Conservation (phyloP, 495 filamentous ascomycete species). For the Hypoxylon rickii region DNA sequence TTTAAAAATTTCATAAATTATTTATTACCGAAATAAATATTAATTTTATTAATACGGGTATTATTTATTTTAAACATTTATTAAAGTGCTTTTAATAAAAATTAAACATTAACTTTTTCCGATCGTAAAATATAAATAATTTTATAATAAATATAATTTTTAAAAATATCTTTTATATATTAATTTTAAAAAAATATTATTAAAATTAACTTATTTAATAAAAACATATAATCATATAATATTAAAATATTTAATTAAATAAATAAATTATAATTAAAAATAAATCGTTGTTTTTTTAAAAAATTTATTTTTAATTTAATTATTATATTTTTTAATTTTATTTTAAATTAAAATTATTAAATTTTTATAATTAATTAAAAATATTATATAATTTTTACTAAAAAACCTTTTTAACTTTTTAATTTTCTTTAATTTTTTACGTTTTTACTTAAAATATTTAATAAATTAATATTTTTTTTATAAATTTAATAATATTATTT, state of each 20-base stretch:
- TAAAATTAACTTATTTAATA: not conserved
- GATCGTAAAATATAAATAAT: not conserved
- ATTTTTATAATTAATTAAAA: constrained; percentile 8
- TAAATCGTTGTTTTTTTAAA: not conserved
- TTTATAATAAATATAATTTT: not conserved
- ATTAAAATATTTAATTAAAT: constrained; percentile 2
- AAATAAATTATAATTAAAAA: constrained; percentile 1
- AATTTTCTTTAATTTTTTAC: not conserved
- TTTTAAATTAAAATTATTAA: not conserved
- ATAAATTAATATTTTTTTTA: constrained; percentile 4
- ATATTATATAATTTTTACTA: constrained; percentile 7
- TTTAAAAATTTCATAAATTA: not conserved
- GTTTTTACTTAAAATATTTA: not conserved
- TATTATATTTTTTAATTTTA: not conserved
- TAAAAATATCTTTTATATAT: not conserved
- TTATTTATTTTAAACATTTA: not conserved
- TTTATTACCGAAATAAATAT: not conserved
- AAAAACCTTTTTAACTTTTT: not conserved
- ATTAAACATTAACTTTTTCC: not conserved
- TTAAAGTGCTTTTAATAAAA: not conserved
- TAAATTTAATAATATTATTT: constrained; percentile 3
- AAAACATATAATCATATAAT: not conserved
- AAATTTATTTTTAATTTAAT: constrained; percentile 5
- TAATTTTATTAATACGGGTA: not conserved
- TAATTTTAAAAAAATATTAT: not conserved